Conservation (phyloP, 805 yeast species). For the Hanseniaspora hatyaiensis region DNA sequence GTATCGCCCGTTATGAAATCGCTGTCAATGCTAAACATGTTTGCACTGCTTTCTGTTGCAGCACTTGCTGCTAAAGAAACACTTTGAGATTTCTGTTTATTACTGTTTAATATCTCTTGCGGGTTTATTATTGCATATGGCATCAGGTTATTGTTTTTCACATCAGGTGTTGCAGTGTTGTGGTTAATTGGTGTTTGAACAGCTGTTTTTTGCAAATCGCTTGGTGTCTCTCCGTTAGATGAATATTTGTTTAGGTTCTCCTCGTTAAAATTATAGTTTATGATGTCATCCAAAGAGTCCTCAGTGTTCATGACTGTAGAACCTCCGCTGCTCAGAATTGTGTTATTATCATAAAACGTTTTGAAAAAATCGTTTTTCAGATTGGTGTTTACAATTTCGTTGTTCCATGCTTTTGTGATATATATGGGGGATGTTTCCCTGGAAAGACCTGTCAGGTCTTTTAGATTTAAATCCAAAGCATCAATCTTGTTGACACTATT, state of each 20-base stretch:
- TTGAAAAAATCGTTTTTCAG: neutral
- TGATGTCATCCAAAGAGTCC: neutral
- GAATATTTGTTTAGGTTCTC: neutral
- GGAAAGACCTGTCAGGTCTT: neutral
- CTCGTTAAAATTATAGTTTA: neutral
- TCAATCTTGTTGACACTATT: neutral
- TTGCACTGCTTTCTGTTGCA: neutral
- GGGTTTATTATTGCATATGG: neutral
- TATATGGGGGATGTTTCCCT: slow-evolving; percentile 11
- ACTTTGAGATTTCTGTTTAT: neutral
- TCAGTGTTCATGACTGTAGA: slow-evolving; percentile 4
- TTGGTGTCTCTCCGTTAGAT: neutral
- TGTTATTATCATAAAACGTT: neutral
- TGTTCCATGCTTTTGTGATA: slow-evolving; percentile 3
- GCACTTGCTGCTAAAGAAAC: neutral
- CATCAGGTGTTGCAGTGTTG: neutral
- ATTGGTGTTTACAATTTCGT: neutral
- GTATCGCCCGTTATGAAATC: neutral
- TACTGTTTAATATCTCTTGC: neutral
- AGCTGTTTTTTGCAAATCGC: neutral
- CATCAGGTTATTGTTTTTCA: neutral
- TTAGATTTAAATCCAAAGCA: neutral
- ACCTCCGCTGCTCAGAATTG: slow-evolving; percentile 6
- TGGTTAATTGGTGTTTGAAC: slow-evolving; percentile 1
- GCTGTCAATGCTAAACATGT: too few species aligned